Evolutionary conservation across 2,329 filamentous ascomycete genomes (phyloP).

Genomic region (Aurifilum marmelostoma): DNA sequence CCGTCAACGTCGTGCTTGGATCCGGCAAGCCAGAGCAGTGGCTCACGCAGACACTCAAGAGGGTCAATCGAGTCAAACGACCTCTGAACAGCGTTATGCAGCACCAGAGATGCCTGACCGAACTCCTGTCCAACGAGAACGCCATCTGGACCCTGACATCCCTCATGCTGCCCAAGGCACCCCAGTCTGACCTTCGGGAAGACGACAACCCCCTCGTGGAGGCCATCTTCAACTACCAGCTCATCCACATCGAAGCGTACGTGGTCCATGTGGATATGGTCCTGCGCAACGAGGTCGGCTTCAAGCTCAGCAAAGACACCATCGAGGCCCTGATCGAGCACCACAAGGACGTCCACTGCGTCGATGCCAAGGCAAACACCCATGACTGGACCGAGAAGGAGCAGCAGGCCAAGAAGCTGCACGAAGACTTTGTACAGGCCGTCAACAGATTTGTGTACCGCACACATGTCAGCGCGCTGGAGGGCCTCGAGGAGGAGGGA

Average conservation of each 20-base stretch:
- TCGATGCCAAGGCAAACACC: slow-evolving; percentile 85
- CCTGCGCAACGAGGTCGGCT: slow-evolving; percentile 93
- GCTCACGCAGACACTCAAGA: slow-evolving; percentile 95
- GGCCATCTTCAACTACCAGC: slow-evolving; percentile 88
- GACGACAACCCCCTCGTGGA: slow-evolving; percentile 83
- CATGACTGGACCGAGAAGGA: slow-evolving; percentile 98
- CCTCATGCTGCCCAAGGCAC: slow-evolving; percentile 87
- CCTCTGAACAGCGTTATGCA: slow-evolving; percentile 96
- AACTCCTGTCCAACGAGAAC: slow-evolving; percentile 85
- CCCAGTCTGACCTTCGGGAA: slow-evolving; percentile 80
- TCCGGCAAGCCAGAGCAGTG: slow-evolving; percentile 86
- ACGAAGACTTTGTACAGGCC: slow-evolving; percentile 94
- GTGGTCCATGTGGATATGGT: slow-evolving; percentile 99
- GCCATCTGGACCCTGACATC: slow-evolving; percentile 96
- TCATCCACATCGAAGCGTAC: slow-evolving; percentile 93
- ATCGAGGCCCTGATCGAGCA: slow-evolving; percentile 94
- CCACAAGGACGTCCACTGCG: slow-evolving; percentile 93
- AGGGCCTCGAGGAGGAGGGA: slow-evolving; percentile 95
- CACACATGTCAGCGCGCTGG: slow-evolving; percentile 83
- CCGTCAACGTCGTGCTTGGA: slow-evolving; percentile 91
- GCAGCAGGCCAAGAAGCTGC: slow-evolving; percentile 92
- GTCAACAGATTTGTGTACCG: slow-evolving; percentile 97
- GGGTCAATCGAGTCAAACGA: slow-evolving; percentile 95
- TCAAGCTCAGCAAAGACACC: slow-evolving; percentile 93
- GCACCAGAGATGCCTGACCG: slow-evolving; percentile 92